Percentiles rank a stretch among this genome's conserved stretches.
Evolutionary conservation across 306 rosid species (phyloP).

Genomic region (Benincasa hispida): DNA sequence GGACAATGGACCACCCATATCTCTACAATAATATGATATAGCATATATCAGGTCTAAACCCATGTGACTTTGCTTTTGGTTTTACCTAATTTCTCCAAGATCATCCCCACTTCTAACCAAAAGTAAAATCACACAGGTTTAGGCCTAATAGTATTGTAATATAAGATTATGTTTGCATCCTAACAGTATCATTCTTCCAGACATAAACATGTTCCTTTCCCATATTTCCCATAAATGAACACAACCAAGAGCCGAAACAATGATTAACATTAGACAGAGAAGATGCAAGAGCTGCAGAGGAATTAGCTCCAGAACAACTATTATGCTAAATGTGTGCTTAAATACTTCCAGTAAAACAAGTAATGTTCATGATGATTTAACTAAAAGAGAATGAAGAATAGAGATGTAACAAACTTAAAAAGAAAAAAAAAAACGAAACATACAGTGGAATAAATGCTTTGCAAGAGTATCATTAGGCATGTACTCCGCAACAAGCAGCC

Average conservation of each 20-base stretch:
- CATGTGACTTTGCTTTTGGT: not conserved
- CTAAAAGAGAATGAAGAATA: not conserved
- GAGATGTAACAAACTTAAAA: not conserved
- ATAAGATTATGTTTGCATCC: not conserved
- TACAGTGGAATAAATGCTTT: constrained; percentile 95
- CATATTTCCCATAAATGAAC: not conserved
- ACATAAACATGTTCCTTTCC: not conserved
- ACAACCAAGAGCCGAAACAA: not conserved
- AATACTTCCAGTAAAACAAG: not conserved
- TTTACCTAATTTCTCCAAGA: not conserved
- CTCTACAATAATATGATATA: not conserved
- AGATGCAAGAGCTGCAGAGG: not conserved
- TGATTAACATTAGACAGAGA: not conserved
- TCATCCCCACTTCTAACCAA: not conserved
- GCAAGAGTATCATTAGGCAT: constrained; percentile 98
- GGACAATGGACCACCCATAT: not conserved
- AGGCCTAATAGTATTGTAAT: too few relatives aligned
- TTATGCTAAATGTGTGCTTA: not conserved
- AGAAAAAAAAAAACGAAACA: constrained; percentile 5
- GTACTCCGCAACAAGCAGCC: constrained; percentile 91
- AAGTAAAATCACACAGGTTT: too few relatives aligned
- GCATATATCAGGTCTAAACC: not conserved
- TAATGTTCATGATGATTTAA: not conserved
- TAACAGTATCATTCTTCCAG: not conserved
- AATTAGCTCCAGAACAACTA: not conserved